Evolutionary conservation across 1,284 basidiomycete species (phyloP).

Genomic region (Naganishia sp.): DNA sequence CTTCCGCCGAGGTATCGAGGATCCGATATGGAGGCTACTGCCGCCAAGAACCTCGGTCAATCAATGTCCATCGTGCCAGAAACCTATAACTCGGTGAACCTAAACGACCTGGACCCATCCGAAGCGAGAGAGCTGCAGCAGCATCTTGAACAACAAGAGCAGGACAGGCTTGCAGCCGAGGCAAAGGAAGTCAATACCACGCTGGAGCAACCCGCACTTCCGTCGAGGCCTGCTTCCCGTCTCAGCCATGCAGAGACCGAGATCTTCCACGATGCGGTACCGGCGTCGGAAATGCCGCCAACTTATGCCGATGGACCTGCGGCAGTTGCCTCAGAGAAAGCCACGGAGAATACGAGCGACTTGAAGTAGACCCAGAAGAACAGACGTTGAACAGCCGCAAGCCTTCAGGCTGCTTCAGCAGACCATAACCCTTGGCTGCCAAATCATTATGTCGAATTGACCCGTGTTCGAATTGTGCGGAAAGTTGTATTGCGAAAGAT

Average conservation of each 20-base stretch:
- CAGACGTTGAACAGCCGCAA: background rate
- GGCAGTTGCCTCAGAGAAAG: background rate
- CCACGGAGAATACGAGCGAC: background rate
- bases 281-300: background rate
- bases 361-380: background rate
- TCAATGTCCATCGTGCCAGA: background rate
- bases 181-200: background rate
- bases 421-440: too few relatives aligned
- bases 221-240: conserved; percentile 3
- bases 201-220: background rate
- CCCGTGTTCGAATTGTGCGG: too few relatives aligned
- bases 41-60: background rate
- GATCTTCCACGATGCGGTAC: conserved; percentile 15
- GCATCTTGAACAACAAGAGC: conserved; percentile 18
- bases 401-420: too few relatives aligned
- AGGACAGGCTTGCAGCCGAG: background rate
- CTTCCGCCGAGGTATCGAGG: conserved; percentile 23
- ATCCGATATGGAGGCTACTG: background rate
- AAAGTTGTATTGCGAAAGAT: too few relatives aligned
- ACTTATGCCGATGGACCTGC: conserved; percentile 1
- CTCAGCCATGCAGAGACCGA: conserved; percentile 8
- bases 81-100: background rate
- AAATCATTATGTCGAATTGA: too few relatives aligned
- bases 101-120: conserved; percentile 7
- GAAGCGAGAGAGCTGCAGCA: conserved; percentile 19